phyloP scores from a whole-genome alignment of 192 early-diverging fungal genomes.

The Haplosporangium gracile region DNA sequence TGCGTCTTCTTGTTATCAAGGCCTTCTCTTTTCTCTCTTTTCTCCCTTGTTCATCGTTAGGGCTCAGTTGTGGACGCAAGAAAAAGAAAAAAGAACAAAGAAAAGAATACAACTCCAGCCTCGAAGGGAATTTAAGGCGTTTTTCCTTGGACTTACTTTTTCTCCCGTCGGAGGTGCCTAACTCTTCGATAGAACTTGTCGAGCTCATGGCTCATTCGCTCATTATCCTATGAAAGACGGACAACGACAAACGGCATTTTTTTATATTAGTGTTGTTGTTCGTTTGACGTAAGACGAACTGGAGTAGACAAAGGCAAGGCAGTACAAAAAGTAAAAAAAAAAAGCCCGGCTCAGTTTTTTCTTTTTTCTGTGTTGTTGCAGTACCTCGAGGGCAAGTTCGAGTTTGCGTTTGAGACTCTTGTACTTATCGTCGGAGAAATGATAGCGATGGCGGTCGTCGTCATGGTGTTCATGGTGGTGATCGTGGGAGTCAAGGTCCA shows the following conservation, averaged over 20 bases:
- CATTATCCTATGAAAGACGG: slow-evolving; percentile 26
- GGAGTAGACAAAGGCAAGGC: not conserved
- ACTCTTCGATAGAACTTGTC: slow-evolving; percentile 38
- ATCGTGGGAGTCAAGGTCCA: not conserved
- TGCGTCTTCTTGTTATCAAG: too few species aligned
- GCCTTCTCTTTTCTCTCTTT: not conserved
- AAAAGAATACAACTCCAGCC: not conserved
- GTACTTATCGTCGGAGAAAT: slow-evolving; percentile 57
- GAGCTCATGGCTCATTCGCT: slow-evolving; percentile 28
- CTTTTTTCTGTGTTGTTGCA: slow-evolving; percentile 7
- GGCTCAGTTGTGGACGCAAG: too few species aligned
- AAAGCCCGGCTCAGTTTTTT: not conserved
- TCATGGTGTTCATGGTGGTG: not conserved
- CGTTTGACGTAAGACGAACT: not conserved
- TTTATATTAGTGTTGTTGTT: not conserved
- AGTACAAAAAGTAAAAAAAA: not conserved
- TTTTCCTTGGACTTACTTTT: slow-evolving; percentile 31
- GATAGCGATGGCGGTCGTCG: not conserved
- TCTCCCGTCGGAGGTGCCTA: slow-evolving; percentile 39
- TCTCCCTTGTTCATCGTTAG: not conserved
- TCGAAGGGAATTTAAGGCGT: not conserved
- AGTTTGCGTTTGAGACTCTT: slow-evolving; percentile 60
- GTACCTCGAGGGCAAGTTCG: slow-evolving; percentile 58
- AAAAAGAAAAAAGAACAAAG: too few species aligned
- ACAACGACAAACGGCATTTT: not conserved